Evolutionary conservation across 169 alveolate genomes (phyloP).

Genomic region (Plasmodium vinckei): DNA sequence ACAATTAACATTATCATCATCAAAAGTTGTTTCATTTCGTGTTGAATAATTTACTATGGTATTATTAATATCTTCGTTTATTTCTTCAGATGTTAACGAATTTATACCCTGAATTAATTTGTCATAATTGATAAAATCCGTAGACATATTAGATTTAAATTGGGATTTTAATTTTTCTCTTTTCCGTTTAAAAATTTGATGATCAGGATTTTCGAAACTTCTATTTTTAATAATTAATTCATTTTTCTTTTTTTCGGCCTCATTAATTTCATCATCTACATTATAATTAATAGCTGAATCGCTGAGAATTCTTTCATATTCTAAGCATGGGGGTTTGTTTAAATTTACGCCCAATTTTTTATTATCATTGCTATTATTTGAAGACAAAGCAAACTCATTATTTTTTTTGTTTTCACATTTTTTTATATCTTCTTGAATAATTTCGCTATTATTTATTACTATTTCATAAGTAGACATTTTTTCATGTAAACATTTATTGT

Average conservation of each 20-base stretch:
- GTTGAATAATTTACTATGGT: neutral
- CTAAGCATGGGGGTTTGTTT: neutral
- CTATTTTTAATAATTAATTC: constrained; percentile 26
- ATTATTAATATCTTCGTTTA: constrained; percentile 2
- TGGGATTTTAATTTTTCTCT: constrained; percentile 58
- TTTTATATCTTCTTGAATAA: constrained; percentile 1
- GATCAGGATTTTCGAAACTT: constrained; percentile 31
- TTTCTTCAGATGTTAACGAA: constrained; percentile 10
- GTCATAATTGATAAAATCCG: constrained; percentile 8
- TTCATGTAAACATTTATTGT: too few relatives aligned
- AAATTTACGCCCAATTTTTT: neutral
- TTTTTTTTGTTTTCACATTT: neutral
- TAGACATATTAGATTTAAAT: constrained; percentile 25
- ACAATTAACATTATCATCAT: neutral
- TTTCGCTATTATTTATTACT: too few relatives aligned
- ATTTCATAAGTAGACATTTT: too few relatives aligned
- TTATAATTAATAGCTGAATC: constrained; percentile 42
- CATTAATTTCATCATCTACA: constrained; percentile 4
- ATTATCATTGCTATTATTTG: neutral
- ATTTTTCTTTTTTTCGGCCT: constrained; percentile 5
- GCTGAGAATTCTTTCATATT: constrained; percentile 48
- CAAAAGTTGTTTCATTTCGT: constrained; percentile 2
- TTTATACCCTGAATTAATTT: constrained; percentile 15
- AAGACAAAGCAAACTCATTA: constrained; percentile 5
- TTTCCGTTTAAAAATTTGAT: constrained; percentile 45